Percentiles rank a stretch among this genome's conserved stretches.
Conservation (phyloP, 1,139 yeast genomes). For the Saccharomyces hybrid region DNA sequence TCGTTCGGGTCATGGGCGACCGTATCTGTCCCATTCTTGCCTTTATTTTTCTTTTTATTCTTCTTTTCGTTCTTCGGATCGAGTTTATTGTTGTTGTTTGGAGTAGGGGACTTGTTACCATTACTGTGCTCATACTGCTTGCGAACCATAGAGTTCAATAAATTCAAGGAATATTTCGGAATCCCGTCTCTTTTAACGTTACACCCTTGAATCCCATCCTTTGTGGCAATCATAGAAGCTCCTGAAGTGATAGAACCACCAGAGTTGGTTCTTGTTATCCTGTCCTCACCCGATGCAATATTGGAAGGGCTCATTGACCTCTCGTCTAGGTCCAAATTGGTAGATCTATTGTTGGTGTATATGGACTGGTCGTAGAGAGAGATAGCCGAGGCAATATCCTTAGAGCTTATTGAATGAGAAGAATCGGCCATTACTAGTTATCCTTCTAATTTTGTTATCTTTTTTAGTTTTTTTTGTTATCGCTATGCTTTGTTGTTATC, state of each 20-base stretch:
- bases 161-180: conserved; percentile 31
- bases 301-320: conserved; percentile 8
- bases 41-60: not conserved
- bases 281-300: conserved; percentile 13
- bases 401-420: conserved; percentile 17
- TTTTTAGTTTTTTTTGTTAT: not conserved
- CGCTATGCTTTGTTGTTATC: not conserved
- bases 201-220: conserved; percentile 66
- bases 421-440: conserved; percentile 9
- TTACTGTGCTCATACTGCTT: conserved; percentile 12
- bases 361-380: conserved; percentile 17
- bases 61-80: not conserved
- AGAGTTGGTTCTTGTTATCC: conserved; percentile 46
- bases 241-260: conserved; percentile 45
- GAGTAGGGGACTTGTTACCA: conserved; percentile 7
- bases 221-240: conserved; percentile 59
- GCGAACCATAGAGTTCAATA: conserved; percentile 30
- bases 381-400: conserved; percentile 18
- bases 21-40: not conserved
- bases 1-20: not conserved
- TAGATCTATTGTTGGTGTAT: conserved; percentile 6
- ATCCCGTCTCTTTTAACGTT: conserved; percentile 42
- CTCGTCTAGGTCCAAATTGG: not conserved
- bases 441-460: not conserved
- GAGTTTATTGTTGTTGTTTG: not conserved